These are phyloP conservation scores for Immersiella caudata DNA, from an alignment of 495 filamentous ascomycete species.

Conservation along the genomic window DNA sequence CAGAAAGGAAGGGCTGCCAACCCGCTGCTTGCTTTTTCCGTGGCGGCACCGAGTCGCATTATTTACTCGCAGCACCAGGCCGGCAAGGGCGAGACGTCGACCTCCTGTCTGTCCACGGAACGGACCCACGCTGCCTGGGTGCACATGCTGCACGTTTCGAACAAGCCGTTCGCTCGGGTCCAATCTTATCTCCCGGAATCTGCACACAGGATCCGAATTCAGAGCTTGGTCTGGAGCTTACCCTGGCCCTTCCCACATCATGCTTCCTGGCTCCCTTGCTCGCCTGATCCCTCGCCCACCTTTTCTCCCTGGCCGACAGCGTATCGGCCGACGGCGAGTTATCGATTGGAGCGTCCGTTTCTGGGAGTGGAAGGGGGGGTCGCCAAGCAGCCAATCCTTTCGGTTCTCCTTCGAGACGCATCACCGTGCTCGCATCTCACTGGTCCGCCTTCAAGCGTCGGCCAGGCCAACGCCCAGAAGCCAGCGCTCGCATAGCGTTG, in stretches of 20 bases:
- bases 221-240: slow-evolving; percentile 5
- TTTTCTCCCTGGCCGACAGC: slow-evolving; percentile 11
- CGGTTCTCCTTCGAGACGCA: slow-evolving; percentile 9
- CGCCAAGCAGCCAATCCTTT: slow-evolving; percentile 15
- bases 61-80: slow-evolving; percentile 4
- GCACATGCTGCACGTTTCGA: slow-evolving; percentile 15
- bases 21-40: slow-evolving; percentile 8
- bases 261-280: neutral
- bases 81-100: neutral
- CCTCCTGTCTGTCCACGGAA: neutral
- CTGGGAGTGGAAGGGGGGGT: slow-evolving; percentile 6
- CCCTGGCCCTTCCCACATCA: neutral
- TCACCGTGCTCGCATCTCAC: neutral
- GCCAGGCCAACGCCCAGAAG: neutral
- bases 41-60: neutral
- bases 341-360: slow-evolving; percentile 17
- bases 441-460: neutral
- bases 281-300: neutral
- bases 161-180: slow-evolving; percentile 20
- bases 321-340: slow-evolving; percentile 17
- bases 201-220: slow-evolving; percentile 17
- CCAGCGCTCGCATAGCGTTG: neutral
- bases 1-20: neutral
- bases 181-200: slow-evolving; percentile 22
- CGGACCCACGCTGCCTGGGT: neutral